Conservation (phyloP, 805 yeast genomes). For the Candida pseudoglaebosa region DNA sequence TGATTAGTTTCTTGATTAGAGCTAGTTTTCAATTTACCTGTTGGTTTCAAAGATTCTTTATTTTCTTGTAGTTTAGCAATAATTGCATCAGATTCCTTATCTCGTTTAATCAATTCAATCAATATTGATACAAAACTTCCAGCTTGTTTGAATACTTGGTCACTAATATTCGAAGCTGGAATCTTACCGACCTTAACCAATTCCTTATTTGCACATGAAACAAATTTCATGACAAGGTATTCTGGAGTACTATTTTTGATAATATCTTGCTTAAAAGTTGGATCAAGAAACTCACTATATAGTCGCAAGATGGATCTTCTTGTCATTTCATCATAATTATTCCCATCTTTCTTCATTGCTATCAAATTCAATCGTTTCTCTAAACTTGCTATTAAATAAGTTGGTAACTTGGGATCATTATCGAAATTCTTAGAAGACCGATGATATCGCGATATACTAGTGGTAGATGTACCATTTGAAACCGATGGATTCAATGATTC, state of each 20-base stretch:
- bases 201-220: conserved; percentile 51
- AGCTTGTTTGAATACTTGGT: conserved; percentile 34
- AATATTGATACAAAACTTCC: conserved; percentile 33
- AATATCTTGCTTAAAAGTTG: conserved; percentile 34
- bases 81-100: conserved; percentile 33
- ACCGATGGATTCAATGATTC: conserved; percentile 2
- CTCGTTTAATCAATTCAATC: conserved; percentile 33
- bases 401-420: conserved; percentile 32
- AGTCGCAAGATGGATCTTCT: conserved; percentile 58
- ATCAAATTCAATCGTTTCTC: conserved; percentile 41
- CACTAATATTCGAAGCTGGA: conserved; percentile 26
- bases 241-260: conserved; percentile 32
- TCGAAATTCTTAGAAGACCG: conserved; percentile 3
- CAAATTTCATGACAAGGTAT: conserved; percentile 50
- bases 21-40: not conserved
- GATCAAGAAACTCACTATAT: conserved; percentile 57
- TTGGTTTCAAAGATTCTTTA: conserved; percentile 5
- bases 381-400: conserved; percentile 33
- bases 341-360: conserved; percentile 40
- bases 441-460: conserved; percentile 6
- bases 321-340: conserved; percentile 43
- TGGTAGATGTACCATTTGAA: not conserved
- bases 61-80: conserved; percentile 33
- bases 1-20: conserved; percentile 9
- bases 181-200: conserved; percentile 37